Conservation (phyloP, 257 asterid species). For the Ligustrum vulgare region DNA sequence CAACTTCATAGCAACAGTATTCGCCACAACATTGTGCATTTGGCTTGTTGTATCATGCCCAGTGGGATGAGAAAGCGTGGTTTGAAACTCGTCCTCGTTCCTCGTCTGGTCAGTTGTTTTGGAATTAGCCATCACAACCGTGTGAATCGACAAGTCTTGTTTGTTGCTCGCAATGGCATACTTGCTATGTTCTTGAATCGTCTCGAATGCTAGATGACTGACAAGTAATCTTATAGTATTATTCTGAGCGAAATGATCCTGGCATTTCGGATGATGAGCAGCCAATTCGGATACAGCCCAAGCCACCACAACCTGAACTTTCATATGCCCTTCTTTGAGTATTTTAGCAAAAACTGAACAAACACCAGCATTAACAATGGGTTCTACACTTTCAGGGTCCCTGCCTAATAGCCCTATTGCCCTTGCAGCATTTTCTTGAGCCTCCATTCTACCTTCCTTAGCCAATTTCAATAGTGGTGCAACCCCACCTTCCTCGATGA, state of each 20-base stretch:
- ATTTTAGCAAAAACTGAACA: conserved; percentile 74
- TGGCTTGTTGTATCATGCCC: conserved; percentile 38
- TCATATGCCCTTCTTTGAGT: conserved; percentile 82
- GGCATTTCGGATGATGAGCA: conserved; percentile 70
- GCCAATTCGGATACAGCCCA: conserved; percentile 80
- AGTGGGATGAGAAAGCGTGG: conserved; percentile 24
- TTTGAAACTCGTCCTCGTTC: conserved; percentile 8
- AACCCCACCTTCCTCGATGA: conserved; percentile 82
- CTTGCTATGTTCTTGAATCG: conserved; percentile 76
- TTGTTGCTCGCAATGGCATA: conserved; percentile 52
- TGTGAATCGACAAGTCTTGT: conserved; percentile 50
- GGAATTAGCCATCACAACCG: conserved; percentile 59
- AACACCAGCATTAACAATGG: conserved; percentile 69
- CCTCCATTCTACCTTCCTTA: conserved; percentile 71
- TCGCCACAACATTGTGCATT: conserved; percentile 47
- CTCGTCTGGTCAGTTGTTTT: not conserved
- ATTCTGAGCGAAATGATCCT: conserved; percentile 74
- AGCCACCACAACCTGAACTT: conserved; percentile 72
- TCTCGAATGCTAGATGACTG: conserved; percentile 77
- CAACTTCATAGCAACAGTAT: conserved; percentile 45
- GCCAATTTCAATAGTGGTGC: conserved; percentile 62
- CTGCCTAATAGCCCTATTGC: conserved; percentile 73
- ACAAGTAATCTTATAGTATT: conserved; percentile 66
- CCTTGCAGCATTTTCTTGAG: conserved; percentile 69
- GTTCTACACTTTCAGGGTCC: conserved; percentile 77